Evolutionary conservation across 75 land plant species (phyloP).

Genomic region (Pinus tabuliformis): DNA sequence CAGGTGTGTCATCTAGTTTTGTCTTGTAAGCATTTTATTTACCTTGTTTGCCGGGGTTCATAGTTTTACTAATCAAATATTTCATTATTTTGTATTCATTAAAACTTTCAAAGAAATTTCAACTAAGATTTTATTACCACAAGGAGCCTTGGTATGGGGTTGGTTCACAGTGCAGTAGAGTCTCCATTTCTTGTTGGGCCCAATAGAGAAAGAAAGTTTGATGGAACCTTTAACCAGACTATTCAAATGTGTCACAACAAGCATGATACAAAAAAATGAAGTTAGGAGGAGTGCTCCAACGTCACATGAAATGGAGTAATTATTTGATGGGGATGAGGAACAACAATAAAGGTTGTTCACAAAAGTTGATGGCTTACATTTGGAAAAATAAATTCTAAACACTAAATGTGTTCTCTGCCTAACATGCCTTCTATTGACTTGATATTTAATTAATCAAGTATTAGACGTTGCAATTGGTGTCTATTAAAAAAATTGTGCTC

Average conservation of each 20-base stretch:
- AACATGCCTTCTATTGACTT: too few relatives aligned
- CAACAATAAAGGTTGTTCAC: slow-evolving; percentile 39
- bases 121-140: slow-evolving; percentile 80
- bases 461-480: too few relatives aligned
- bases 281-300: slow-evolving; percentile 29
- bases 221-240: slow-evolving; percentile 23
- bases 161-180: slow-evolving; percentile 60
- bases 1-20: slow-evolving; percentile 38
- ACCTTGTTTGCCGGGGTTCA: not conserved
- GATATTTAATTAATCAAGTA: too few relatives aligned
- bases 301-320: slow-evolving; percentile 55
- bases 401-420: too few relatives aligned
- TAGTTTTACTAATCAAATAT: not conserved
- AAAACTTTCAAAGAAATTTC: slow-evolving; percentile 47
- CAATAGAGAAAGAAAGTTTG: slow-evolving; percentile 36
- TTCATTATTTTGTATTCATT: slow-evolving; percentile 27
- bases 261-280: not conserved
- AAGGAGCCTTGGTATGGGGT: slow-evolving; percentile 56
- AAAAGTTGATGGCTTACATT: too few relatives aligned
- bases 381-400: too few relatives aligned
- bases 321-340: slow-evolving; percentile 53
- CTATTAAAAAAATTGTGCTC: too few relatives aligned
- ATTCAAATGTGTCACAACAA: slow-evolving; percentile 9
- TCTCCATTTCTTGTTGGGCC: slow-evolving; percentile 30
- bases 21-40: not conserved